Conservation (phyloP, 257 asterid species). For the Petunia axillaris region DNA sequence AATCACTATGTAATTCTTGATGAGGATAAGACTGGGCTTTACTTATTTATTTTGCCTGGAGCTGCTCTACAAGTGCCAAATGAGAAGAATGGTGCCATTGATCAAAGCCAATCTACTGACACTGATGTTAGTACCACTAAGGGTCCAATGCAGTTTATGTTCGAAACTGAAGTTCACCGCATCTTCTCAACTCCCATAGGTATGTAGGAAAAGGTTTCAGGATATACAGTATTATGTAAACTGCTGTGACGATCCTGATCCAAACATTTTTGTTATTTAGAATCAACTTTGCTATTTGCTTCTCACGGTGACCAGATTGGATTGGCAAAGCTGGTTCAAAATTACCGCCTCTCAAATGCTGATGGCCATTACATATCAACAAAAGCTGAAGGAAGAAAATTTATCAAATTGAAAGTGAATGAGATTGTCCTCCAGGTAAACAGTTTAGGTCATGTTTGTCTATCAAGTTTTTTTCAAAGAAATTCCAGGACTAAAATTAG, state of each 20-base stretch:
- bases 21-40: slow-evolving; percentile 90
- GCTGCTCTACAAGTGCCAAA: slow-evolving; percentile 63
- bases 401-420: slow-evolving; percentile 78
- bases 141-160: slow-evolving; percentile 91
- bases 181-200: slow-evolving; percentile 96
- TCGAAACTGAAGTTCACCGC: slow-evolving; percentile 91
- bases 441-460: slow-evolving; percentile 22
- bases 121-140: slow-evolving; percentile 65
- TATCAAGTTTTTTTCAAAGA: background rate
- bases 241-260: slow-evolving; percentile 41
- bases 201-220: slow-evolving; percentile 40
- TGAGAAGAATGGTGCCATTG: slow-evolving; percentile 53
- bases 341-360: slow-evolving; percentile 77
- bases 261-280: slow-evolving; percentile 51
- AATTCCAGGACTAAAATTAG: slow-evolving; percentile 12
- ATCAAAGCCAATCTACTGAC: slow-evolving; percentile 55
- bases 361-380: slow-evolving; percentile 95
- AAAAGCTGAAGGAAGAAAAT: slow-evolving; percentile 88
- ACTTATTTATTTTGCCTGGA: slow-evolving; percentile 77
- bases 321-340: slow-evolving; percentile 81
- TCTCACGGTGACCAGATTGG: slow-evolving; percentile 95
- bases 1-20: slow-evolving; percentile 89
- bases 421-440: slow-evolving; percentile 96
- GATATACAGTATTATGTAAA: slow-evolving; percentile 26
- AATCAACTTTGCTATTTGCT: slow-evolving; percentile 87